Conservation (phyloP, 176 grass and related monocot species). For the Cymbopogon citratus region DNA sequence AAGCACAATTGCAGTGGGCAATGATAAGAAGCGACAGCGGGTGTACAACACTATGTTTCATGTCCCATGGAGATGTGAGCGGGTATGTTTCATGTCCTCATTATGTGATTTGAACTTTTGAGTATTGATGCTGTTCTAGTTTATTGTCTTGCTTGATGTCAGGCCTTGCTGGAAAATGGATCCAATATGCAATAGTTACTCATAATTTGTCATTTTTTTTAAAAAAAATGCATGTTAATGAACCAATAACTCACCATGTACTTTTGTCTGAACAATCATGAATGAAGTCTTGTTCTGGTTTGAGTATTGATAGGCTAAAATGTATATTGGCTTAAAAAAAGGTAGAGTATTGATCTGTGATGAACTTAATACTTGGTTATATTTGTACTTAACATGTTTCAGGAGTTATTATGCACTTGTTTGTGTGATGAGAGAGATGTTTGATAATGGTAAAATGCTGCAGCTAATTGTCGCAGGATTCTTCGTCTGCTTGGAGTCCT, state of each 20-base stretch:
- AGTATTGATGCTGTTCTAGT: background rate
- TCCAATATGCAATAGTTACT: background rate
- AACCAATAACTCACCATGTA: background rate
- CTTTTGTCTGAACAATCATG: conserved; percentile 3
- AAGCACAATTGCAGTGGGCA: conserved; percentile 92
- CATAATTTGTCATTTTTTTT: background rate
- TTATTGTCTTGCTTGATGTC: conserved; percentile 2
- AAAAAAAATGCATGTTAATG: background rate
- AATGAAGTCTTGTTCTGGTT: background rate
- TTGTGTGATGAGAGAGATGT: conserved; percentile 23
- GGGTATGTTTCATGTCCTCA: conserved; percentile 53
- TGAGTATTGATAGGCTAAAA: background rate
- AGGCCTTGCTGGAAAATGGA: background rate
- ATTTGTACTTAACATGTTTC: background rate
- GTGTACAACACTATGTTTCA: conserved; percentile 99
- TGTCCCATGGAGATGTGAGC: conserved; percentile 98
- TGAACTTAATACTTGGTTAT: background rate
- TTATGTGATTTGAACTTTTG: background rate
- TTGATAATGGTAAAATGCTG: conserved; percentile 69
- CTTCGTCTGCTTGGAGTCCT: conserved; percentile 89
- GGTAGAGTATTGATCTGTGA: background rate
- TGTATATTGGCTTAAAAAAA: background rate
- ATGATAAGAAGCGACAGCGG: conserved; percentile 92
- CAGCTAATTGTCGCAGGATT: conserved; percentile 87
- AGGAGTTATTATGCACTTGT: background rate